phyloP scores from a whole-genome alignment of 2,329 filamentous ascomycete species.

The Fusarium poae region DNA sequence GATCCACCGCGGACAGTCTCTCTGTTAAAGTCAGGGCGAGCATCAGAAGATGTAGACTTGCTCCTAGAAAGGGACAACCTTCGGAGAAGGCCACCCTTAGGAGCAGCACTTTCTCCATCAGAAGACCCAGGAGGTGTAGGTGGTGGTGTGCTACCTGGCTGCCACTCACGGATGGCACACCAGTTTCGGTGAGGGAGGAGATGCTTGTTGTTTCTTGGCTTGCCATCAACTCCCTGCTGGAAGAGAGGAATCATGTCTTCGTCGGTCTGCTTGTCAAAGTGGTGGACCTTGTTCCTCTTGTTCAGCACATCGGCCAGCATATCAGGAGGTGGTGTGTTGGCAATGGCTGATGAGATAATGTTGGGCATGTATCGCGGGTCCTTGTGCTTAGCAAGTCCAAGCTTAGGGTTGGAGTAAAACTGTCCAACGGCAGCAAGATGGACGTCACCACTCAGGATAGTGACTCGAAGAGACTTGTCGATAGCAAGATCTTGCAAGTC shows the following conservation, averaged over 20 bases:
- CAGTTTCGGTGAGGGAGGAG: slow-evolving; percentile 93
- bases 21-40: slow-evolving; percentile 56
- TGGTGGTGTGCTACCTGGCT: slow-evolving; percentile 80
- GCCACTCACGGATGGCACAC: slow-evolving; percentile 91
- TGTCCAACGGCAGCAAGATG: slow-evolving; percentile 93
- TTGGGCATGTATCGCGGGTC: slow-evolving; percentile 99
- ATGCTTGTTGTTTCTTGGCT: slow-evolving; percentile 89
- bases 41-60: slow-evolving; percentile 53
- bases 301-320: slow-evolving; percentile 92
- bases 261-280: slow-evolving; percentile 82
- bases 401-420: slow-evolving; percentile 92
- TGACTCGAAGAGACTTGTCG: slow-evolving; percentile 91
- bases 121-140: slow-evolving; percentile 72
- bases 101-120: slow-evolving; percentile 58
- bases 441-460: slow-evolving; percentile 93
- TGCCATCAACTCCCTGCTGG: slow-evolving; percentile 87
- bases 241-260: slow-evolving; percentile 98
- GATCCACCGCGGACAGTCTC: slow-evolving; percentile 58
- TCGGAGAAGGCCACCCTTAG: slow-evolving; percentile 57
- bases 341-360: slow-evolving; percentile 92
- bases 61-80: slow-evolving; percentile 59
- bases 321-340: slow-evolving; percentile 89
- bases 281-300: slow-evolving; percentile 86
- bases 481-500: slow-evolving; percentile 94
- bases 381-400: slow-evolving; percentile 83